Base-by-base conservation (phyloP, 345 rosid species). In the Moricandia moricandioides region DNA sequence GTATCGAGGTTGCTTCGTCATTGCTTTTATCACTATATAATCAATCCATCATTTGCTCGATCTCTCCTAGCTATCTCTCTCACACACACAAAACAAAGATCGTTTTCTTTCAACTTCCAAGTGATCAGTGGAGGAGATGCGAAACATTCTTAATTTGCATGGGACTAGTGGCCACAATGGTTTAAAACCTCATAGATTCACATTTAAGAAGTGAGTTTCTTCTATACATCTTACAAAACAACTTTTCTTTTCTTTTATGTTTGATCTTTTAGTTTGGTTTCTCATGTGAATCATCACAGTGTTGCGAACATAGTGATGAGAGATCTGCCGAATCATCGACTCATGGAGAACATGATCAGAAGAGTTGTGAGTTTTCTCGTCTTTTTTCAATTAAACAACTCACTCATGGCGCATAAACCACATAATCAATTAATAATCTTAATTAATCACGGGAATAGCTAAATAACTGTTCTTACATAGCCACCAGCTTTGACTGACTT, bases 271-370 rank as follows among this genome's bases (percentile, higher is more conserved):
- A 27, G 57, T 69, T 68, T 59, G 7, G n/a, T 13, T 34, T 78
- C 49, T 65, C 47, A 47, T 67, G 21, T 40, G 7, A 61, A 71
- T n/a, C 57, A 27, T 27, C 72, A 75, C 87, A 89, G 96, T 43
- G 78, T 45, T 61, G 82, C 77, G 68, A 52, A 76, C 27, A 34
- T 79, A 72, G 78, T 82, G 7, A 74, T 88, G 65, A 82, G 81
- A 66, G 74, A 82, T 72, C 69, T 33, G 69, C 83, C 82, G 0
- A 1, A 61, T 6, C 10, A 49, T 49, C 24, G 0, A 49, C 56
- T 49, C 26, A 78, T 54, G 45, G 93, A 90, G 82, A 85, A 87
- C 30, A 51, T 67, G 21, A 0, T 90, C 6, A 83, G 88, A 59
- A 40, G 11, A 73, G 67, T 75, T 76, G 98, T 92, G 68, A 65